phyloP scores from a whole-genome alignment of 2,329 filamentous ascomycete species.

The Aspergillus hortae region DNA sequence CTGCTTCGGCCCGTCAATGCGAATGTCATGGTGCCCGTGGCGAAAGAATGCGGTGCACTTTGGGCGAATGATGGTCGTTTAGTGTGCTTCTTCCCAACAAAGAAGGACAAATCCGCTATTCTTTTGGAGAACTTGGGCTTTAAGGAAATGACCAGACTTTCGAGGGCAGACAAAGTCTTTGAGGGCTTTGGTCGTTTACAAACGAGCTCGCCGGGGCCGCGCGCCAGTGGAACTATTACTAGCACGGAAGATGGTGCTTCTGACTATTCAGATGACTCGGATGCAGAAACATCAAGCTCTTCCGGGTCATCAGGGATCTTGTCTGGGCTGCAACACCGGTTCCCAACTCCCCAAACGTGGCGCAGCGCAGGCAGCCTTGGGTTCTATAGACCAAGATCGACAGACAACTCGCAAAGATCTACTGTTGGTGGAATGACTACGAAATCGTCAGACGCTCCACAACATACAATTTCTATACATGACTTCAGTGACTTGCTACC shows the following conservation, averaged over 20 bases:
- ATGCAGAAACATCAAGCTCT: constrained; percentile 59
- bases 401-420: constrained; percentile 47
- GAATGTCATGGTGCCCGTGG: constrained; percentile 62
- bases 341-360: constrained; percentile 51
- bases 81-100: constrained; percentile 56
- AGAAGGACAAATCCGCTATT: constrained; percentile 48
- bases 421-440: constrained; percentile 57
- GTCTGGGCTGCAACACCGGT: constrained; percentile 45
- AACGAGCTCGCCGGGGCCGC: constrained; percentile 47
- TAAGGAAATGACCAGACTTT: constrained; percentile 47
- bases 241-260: constrained; percentile 43
- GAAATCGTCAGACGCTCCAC: constrained; percentile 45
- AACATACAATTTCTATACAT: constrained; percentile 71
- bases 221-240: constrained; percentile 39
- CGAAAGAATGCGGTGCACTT: constrained; percentile 55
- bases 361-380: constrained; percentile 48
- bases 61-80: constrained; percentile 58
- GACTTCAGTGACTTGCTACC: constrained; percentile 69
- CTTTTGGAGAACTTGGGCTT: constrained; percentile 48
- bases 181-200: constrained; percentile 62
- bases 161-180: constrained; percentile 53
- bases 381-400: constrained; percentile 53
- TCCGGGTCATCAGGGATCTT: constrained; percentile 44
- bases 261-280: constrained; percentile 49
- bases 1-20: constrained; percentile 53